Base-by-base conservation (phyloP, 2,329 filamentous ascomycete genomes). In the Neofusicoccum cordaticola region DNA sequence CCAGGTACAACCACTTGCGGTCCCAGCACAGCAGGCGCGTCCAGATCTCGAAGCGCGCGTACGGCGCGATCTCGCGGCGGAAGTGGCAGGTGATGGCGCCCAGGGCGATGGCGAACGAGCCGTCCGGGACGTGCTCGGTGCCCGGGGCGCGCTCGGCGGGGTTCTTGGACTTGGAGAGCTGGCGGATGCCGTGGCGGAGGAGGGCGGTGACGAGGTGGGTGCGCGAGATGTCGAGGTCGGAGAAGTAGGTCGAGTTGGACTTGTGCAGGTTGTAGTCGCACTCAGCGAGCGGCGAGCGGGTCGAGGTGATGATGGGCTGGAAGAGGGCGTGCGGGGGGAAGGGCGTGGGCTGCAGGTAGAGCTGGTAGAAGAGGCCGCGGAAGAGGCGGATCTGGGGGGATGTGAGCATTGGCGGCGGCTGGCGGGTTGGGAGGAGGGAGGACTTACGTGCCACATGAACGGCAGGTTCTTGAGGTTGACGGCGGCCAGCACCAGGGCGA, bases 191-290 rank as follows among this genome's bases (percentile, higher is more conserved):
- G 17, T 77, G 80, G 13, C 80, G 76, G 41, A 84, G 77, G 0
- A 84, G 69, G 1, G 77, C 77, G 7, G 88, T 89, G 62, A 96
- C 87, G 8, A 95, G 86, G 68, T 96, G 91, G 0, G 90, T 90
- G 64, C 95, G 90, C 44, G 90, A 87, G 66, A 94, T 85, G 77
- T 96, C 93, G 69, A 96, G 87, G 77, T 96, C 92, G 69, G 88
- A 82, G 74, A 96, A 96, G 81, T 96, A 96, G 35, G 93, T 96
- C 70, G 86, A 87, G 80, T 93, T 92, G 67, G 88, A 88, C 75
- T 93, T 93, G 83, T 94, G 90, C 48, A 92, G 73, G 79, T 95
- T 94, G 81, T 93, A 92, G 79, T 97, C 93, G 71, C 89, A 92
- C 78, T 96, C 92, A 69, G 90, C 84, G 62, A 90, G 79, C 0